Percentiles rank a stretch among this genome's conserved stretches.
Evolutionary conservation across 2,329 filamentous ascomycete genomes (phyloP).

Genomic region (Aspergillus sp.): DNA sequence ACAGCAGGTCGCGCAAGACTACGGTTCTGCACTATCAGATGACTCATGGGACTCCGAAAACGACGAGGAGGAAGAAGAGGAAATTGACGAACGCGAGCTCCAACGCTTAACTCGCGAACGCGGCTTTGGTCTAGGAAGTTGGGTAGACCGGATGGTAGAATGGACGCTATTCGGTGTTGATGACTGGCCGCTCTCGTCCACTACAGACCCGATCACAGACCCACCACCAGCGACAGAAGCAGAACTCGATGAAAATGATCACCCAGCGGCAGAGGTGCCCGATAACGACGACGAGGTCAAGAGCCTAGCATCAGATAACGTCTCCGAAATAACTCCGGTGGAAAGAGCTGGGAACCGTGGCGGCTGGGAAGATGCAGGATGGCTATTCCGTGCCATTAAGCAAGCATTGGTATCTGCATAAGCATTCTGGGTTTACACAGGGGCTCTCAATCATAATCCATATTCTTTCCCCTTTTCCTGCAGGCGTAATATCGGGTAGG

Average conservation of each 20-base stretch:
- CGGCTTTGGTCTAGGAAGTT: constrained; percentile 56
- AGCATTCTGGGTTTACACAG: neutral
- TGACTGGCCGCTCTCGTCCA: constrained; percentile 35
- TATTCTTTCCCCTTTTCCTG: too few relatives aligned
- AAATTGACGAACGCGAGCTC: constrained; percentile 55
- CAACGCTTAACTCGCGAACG: constrained; percentile 51
- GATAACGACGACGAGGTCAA: constrained; percentile 4
- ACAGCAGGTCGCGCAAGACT: constrained; percentile 20
- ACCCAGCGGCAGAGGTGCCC: constrained; percentile 15
- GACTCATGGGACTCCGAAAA: constrained; percentile 20
- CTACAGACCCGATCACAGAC: neutral
- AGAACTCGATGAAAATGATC: neutral
- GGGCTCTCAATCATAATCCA: too few relatives aligned
- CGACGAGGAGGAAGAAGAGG: constrained; percentile 17
- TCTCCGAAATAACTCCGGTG: constrained; percentile 27
- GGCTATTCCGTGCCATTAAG: constrained; percentile 56
- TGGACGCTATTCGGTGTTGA: constrained; percentile 58
- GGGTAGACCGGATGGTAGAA: constrained; percentile 59
- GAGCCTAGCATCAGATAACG: constrained; percentile 15
- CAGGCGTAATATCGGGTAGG: too few relatives aligned
- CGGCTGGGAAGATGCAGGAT: constrained; percentile 60
- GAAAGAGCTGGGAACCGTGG: constrained; percentile 42
- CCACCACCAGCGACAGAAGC: neutral
- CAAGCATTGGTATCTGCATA: constrained; percentile 27
- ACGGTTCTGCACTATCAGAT: constrained; percentile 13